Evolutionary conservation across 345 rosid species (phyloP).

Genomic region (Bruguiera sexangula): DNA sequence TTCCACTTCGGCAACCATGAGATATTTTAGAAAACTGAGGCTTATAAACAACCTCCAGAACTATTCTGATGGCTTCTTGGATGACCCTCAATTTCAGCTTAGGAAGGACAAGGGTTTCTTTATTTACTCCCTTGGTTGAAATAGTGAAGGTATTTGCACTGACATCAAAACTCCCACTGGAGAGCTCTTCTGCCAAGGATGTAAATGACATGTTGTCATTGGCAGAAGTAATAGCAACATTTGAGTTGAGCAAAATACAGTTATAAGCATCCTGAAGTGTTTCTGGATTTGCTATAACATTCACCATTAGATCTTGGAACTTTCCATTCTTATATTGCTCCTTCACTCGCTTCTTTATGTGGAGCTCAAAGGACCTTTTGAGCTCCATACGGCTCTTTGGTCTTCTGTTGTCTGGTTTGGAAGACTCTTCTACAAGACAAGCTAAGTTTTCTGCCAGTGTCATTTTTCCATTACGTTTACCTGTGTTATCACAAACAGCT

Average conservation of each 20-base stretch:
- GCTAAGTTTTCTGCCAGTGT: slow-evolving; percentile 67
- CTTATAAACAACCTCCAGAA: slow-evolving; percentile 67
- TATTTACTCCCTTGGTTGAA: slow-evolving; percentile 50
- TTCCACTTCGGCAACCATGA: slow-evolving; percentile 89
- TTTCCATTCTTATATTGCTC: slow-evolving; percentile 62
- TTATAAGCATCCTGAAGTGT: slow-evolving; percentile 72
- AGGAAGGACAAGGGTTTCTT: slow-evolving; percentile 78
- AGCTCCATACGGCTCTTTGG: slow-evolving; percentile 63
- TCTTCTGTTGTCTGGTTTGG: slow-evolving; percentile 35
- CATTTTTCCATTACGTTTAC: slow-evolving; percentile 27
- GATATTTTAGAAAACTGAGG: slow-evolving; percentile 83
- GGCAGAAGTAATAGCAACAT: slow-evolving; percentile 37
- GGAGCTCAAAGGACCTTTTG: slow-evolving; percentile 61
- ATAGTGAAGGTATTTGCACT: slow-evolving; percentile 47
- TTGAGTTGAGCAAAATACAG: slow-evolving; percentile 60
- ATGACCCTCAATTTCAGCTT: slow-evolving; percentile 54
- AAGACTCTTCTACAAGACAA: slow-evolving; percentile 56
- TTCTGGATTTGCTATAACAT: slow-evolving; percentile 59
- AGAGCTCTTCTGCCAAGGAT: slow-evolving; percentile 59
- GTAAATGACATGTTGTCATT: slow-evolving; percentile 37
- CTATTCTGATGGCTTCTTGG: slow-evolving; percentile 82
- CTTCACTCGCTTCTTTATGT: slow-evolving; percentile 75
- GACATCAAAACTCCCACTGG: slow-evolving; percentile 56
- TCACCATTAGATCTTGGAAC: slow-evolving; percentile 49
- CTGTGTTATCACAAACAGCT: slow-evolving; percentile 17